These are phyloP conservation scores for Endotrypanum monterogeii DNA, from an alignment of 208 protist genomes.

Conservation along the genomic window DNA sequence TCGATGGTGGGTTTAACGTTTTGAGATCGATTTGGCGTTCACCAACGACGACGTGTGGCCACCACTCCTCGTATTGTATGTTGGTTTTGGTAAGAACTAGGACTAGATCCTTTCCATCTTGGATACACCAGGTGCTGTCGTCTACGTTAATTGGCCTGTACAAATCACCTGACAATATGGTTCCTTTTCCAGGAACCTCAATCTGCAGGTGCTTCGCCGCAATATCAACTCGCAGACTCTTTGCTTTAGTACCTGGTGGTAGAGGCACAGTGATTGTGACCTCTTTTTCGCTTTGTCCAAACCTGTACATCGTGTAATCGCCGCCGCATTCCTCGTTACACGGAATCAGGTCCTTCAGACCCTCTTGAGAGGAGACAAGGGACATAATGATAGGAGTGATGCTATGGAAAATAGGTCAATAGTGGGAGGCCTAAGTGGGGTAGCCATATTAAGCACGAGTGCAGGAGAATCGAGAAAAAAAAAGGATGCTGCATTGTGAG, in stretches of 20 bases:
- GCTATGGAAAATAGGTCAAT: not conserved
- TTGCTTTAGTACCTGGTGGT: constrained; percentile 44
- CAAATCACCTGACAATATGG: constrained; percentile 69
- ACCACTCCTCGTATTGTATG: constrained; percentile 89
- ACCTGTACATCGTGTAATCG: constrained; percentile 78
- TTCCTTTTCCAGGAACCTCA: constrained; percentile 40
- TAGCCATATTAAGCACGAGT: not conserved
- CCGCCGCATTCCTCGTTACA: constrained; percentile 86
- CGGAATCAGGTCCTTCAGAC: constrained; percentile 68
- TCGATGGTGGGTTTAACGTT: constrained; percentile 77
- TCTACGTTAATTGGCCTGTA: constrained; percentile 78
- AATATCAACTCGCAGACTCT: constrained; percentile 69
- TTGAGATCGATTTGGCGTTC: constrained; percentile 91
- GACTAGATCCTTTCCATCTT: constrained; percentile 64
- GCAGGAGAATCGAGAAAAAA: constrained; percentile 6
- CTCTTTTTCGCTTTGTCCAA: constrained; percentile 80
- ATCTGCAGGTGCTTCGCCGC: constrained; percentile 42
- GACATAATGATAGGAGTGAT: constrained; percentile 37
- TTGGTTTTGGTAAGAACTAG: constrained; percentile 83
- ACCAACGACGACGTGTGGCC: constrained; percentile 68
- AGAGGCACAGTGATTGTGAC: constrained; percentile 72
- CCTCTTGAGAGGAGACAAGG: constrained; percentile 58
- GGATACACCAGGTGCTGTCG: constrained; percentile 86
- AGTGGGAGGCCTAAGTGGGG: not conserved
- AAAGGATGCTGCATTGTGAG: not conserved